phyloP scores from a whole-genome alignment of 2,329 filamentous ascomycete species.

The Trichophyton rubrum region DNA sequence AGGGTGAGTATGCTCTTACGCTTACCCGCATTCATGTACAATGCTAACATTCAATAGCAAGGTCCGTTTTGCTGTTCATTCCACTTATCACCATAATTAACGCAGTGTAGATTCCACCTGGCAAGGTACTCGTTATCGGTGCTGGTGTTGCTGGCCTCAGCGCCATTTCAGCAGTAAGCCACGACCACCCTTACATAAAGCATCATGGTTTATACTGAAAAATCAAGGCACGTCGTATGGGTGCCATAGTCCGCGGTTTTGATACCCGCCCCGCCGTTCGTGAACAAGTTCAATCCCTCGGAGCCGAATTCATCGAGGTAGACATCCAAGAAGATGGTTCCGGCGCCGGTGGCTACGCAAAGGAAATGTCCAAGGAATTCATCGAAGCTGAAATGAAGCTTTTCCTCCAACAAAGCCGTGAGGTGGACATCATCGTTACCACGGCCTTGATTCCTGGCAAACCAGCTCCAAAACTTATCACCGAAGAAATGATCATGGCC shows the following conservation, averaged over 20 bases:
- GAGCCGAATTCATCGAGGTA: conserved; percentile 82
- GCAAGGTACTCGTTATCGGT: conserved; percentile 81
- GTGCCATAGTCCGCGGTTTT: conserved; percentile 79
- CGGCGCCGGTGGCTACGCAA: conserved; percentile 76
- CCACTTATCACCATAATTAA: conserved; percentile 5
- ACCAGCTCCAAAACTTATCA: conserved; percentile 73
- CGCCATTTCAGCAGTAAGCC: conserved; percentile 63
- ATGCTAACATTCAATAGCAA: conserved; percentile 19
- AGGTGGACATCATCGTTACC: conserved; percentile 86
- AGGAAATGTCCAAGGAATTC: conserved; percentile 90
- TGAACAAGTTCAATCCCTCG: conserved; percentile 81
- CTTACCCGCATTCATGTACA: neutral
- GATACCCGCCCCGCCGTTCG: conserved; percentile 79
- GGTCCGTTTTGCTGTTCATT: conserved; percentile 7
- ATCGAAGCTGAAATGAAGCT: conserved; percentile 88
- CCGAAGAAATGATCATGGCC: conserved; percentile 62
- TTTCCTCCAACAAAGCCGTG: conserved; percentile 72
- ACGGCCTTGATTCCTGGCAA: conserved; percentile 82
- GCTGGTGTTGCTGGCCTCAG: conserved; percentile 80
- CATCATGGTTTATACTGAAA: neutral
- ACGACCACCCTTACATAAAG: neutral
- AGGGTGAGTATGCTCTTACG: conserved; percentile 37
- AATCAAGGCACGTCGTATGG: conserved; percentile 58
- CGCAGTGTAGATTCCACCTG: conserved; percentile 55
- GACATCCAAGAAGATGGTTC: conserved; percentile 73